Evolutionary conservation across 306 rosid genomes (phyloP).

Genomic region (Medicago arabica): DNA sequence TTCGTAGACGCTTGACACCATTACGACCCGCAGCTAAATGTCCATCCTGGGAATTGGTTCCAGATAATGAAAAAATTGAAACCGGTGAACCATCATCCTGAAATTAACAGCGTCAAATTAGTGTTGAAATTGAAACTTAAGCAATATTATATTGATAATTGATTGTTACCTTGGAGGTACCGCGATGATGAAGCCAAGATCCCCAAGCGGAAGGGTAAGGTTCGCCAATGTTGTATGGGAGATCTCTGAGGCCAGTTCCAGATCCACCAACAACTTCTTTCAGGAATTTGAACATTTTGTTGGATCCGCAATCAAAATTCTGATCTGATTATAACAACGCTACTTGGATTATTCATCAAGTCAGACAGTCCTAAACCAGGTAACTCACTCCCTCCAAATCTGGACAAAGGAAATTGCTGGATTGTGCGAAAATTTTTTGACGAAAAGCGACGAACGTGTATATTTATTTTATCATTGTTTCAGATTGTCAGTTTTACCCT

Average conservation of each 20-base stretch:
- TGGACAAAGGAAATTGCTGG: too few species aligned
- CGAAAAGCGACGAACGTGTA: too few species aligned
- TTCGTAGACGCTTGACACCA: conserved; percentile 92
- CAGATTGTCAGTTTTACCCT: too few species aligned
- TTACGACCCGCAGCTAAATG: conserved; percentile 94
- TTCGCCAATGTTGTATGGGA: conserved; percentile 88
- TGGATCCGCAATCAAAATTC: conserved; percentile 28
- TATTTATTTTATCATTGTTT: too few species aligned
- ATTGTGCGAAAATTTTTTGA: too few species aligned
- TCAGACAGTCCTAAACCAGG: too few species aligned
- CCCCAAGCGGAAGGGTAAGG: conserved; percentile 95
- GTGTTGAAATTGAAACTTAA: conserved; percentile 35
- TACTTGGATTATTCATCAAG: too few species aligned
- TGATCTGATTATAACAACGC: conserved; percentile 28
- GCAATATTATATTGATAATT: background rate
- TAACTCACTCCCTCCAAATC: too few species aligned
- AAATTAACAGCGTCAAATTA: conserved; percentile 28
- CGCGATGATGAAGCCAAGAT: conserved; percentile 93
- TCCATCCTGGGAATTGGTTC: conserved; percentile 90
- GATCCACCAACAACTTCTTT: conserved; percentile 98
- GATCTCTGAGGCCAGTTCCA: conserved; percentile 85
- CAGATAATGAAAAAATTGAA: conserved; percentile 82
- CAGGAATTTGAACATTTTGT: conserved; percentile 72
- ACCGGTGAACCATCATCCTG: conserved; percentile 96
- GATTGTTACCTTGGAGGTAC: conserved; percentile 75